Evolutionary conservation across 495 filamentous ascomycete species (phyloP).

Genomic region (Evernia prunastri): DNA sequence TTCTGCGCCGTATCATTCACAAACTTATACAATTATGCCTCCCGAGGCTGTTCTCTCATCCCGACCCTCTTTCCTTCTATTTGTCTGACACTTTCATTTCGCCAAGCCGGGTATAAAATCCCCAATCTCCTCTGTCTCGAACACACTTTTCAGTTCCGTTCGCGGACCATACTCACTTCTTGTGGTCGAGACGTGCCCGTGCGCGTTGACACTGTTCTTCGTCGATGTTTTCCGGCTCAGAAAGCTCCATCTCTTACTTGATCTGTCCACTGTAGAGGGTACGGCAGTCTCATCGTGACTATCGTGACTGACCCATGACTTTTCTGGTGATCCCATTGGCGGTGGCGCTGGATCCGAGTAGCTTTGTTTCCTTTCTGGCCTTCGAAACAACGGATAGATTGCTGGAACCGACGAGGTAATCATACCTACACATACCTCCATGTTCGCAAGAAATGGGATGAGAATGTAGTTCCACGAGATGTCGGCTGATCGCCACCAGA

Average conservation of each 20-base stretch:
- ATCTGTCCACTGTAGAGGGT: constrained; percentile 8
- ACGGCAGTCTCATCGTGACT: constrained; percentile 17
- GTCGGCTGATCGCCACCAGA: constrained; percentile 18
- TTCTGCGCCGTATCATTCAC: neutral
- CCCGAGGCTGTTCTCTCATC: too few relatives aligned
- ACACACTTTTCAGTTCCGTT: constrained; percentile 6
- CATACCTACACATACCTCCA: constrained; percentile 20
- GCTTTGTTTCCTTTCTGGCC: neutral
- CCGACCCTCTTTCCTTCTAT: neutral
- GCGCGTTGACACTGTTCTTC: neutral
- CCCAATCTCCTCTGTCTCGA: neutral
- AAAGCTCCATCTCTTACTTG: constrained; percentile 17
- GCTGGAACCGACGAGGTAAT: constrained; percentile 23
- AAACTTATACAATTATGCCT: neutral
- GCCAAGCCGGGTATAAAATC: constrained; percentile 6
- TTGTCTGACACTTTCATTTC: neutral
- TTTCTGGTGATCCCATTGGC: constrained; percentile 2
- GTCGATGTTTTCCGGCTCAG: constrained; percentile 8
- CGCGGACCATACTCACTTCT: constrained; percentile 2
- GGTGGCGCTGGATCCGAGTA: constrained; percentile 8
- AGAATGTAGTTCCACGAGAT: constrained; percentile 22
- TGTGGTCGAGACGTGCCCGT: neutral
- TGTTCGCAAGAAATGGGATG: constrained; percentile 21
- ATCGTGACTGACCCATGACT: constrained; percentile 5
- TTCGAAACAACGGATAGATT: constrained; percentile 20